Conservation (phyloP, 2,329 filamentous ascomycete species). For the Colletotrichum tamarilloi region DNA sequence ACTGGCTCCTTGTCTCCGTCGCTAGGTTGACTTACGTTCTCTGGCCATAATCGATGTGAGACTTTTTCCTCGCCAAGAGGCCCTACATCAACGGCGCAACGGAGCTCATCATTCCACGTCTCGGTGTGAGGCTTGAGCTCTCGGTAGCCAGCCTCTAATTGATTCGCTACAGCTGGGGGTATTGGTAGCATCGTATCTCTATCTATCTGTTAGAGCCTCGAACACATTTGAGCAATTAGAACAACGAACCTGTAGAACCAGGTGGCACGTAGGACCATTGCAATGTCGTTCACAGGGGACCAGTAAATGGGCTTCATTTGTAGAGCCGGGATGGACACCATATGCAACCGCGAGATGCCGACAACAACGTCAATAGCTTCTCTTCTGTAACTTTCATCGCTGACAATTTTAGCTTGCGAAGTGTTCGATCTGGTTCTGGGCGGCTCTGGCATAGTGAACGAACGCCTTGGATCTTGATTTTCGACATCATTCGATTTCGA, state of each 20-base stretch:
- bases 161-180: slow-evolving; percentile 86
- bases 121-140: slow-evolving; percentile 90
- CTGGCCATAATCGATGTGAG: slow-evolving; percentile 83
- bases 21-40: slow-evolving; percentile 51
- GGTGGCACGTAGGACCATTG: slow-evolving; percentile 84
- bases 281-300: slow-evolving; percentile 91
- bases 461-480: not conserved
- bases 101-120: slow-evolving; percentile 92
- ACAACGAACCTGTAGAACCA: slow-evolving; percentile 86
- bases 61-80: slow-evolving; percentile 93
- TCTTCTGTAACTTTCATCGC: slow-evolving; percentile 17
- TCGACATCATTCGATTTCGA: not conserved
- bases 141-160: slow-evolving; percentile 89
- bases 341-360: slow-evolving; percentile 88
- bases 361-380: slow-evolving; percentile 76
- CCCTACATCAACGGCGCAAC: slow-evolving; percentile 90
- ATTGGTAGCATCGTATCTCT: slow-evolving; percentile 91
- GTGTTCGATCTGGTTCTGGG: not conserved
- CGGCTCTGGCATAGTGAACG: not conserved
- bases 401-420: not conserved
- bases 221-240: not conserved
- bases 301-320: slow-evolving; percentile 98
- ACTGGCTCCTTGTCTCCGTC: slow-evolving; percentile 45
- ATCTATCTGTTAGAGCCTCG: slow-evolving; percentile 3
- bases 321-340: slow-evolving; percentile 83